A percentile compares a stretch with the other conserved stretches of the same genome.
Evolutionary conservation across 2,329 filamentous ascomycete genomes (phyloP).

Genomic region (Penicillium sp.): DNA sequence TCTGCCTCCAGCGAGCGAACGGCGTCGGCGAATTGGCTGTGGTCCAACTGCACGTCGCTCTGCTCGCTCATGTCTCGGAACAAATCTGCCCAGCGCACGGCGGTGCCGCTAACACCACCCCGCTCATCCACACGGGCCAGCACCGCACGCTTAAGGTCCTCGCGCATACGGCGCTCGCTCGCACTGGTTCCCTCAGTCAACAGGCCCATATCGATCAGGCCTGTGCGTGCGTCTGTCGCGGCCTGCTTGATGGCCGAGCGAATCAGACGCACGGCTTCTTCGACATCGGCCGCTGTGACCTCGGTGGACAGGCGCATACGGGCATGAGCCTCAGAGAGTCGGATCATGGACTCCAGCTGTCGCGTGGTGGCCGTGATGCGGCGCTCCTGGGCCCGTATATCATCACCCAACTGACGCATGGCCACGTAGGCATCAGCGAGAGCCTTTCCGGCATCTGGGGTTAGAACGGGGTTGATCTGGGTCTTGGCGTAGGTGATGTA

Average conservation of each 20-base stretch:
- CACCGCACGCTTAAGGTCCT: conserved; percentile 77
- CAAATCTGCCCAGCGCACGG: conserved; percentile 73
- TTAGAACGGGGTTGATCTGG: conserved; percentile 76
- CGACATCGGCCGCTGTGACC: conserved; percentile 77
- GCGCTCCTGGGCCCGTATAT: conserved; percentile 81
- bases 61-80: conserved; percentile 66
- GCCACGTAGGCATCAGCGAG: conserved; percentile 84
- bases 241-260: conserved; percentile 92
- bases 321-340: conserved; percentile 89
- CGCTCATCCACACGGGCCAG: conserved; percentile 74
- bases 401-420: conserved; percentile 89
- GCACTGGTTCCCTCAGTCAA: conserved; percentile 91
- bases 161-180: conserved; percentile 73
- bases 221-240: conserved; percentile 85
- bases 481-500: conserved; percentile 96
- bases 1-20: conserved; percentile 77
- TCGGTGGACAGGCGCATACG: conserved; percentile 83
- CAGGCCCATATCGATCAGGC: conserved; percentile 93
- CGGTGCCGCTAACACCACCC: conserved; percentile 58
- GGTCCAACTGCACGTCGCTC: conserved; percentile 64
- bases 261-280: conserved; percentile 87
- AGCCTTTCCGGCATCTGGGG: conserved; percentile 71
- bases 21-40: conserved; percentile 74
- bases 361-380: conserved; percentile 96
- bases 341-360: conserved; percentile 97